Percentiles rank a stretch among this genome's conserved stretches.
Evolutionary conservation across 768 basidiomycete genomes (phyloP).

Genomic region (Agrocybe pediades): DNA sequence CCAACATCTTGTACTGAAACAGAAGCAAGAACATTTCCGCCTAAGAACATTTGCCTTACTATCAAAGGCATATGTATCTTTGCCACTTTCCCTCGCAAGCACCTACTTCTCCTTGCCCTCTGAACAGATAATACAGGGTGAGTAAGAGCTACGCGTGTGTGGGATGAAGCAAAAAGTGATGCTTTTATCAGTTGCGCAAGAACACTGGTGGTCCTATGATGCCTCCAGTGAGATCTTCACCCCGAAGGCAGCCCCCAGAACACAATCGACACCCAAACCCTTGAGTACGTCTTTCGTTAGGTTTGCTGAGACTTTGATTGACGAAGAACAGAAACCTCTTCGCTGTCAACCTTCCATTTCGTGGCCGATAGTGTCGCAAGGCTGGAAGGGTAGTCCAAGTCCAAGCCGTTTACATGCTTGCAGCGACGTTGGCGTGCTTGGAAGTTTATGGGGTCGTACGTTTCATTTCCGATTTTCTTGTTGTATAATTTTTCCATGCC

Average conservation of each 20-base stretch:
- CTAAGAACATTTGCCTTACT: constrained; percentile 54
- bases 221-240: constrained; percentile 43
- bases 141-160: constrained; percentile 4
- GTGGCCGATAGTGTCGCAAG: constrained; percentile 57
- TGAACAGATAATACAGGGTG: constrained; percentile 41
- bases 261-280: constrained; percentile 1
- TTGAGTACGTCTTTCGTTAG: constrained; percentile 6
- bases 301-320: background rate
- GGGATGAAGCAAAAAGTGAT: background rate
- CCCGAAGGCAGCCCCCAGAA: constrained; percentile 26
- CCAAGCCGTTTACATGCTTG: background rate
- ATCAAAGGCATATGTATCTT: constrained; percentile 64
- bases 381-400: constrained; percentile 36
- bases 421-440: background rate
- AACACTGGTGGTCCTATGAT: constrained; percentile 55
- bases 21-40: constrained; percentile 56
- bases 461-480: background rate
- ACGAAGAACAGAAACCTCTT: constrained; percentile 37
- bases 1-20: constrained; percentile 1
- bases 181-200: constrained; percentile 39
- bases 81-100: constrained; percentile 56
- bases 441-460: no score
- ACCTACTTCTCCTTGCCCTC: constrained; percentile 54
- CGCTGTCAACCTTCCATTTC: constrained; percentile 47
- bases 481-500: background rate